Evolutionary conservation across 2,329 filamentous ascomycete species (phyloP).

Genomic region (Pestalotiopsis sp.): DNA sequence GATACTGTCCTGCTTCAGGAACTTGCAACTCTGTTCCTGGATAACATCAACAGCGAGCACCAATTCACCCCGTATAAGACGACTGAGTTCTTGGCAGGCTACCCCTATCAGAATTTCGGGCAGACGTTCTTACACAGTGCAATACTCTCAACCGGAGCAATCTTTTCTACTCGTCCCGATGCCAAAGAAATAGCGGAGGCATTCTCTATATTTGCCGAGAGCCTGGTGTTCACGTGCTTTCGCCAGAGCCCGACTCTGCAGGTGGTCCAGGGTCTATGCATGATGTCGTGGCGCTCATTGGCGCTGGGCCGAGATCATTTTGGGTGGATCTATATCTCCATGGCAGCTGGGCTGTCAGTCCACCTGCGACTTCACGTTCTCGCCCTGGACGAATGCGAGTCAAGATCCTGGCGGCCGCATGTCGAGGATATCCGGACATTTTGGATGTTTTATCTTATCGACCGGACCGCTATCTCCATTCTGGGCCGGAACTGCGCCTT

Average conservation of each 20-base stretch:
- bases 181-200: slow-evolving; percentile 13
- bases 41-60: slow-evolving; percentile 20
- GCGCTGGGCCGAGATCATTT: slow-evolving; percentile 20
- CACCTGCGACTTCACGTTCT: slow-evolving; percentile 19
- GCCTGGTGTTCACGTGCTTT: slow-evolving; percentile 18
- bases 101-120: slow-evolving; percentile 16
- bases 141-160: slow-evolving; percentile 16
- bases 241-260: slow-evolving; percentile 15
- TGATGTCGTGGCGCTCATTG: slow-evolving; percentile 20
- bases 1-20: slow-evolving; percentile 14
- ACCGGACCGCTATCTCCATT: slow-evolving; percentile 20
- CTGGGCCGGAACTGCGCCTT: slow-evolving; percentile 20
- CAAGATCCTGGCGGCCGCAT: slow-evolving; percentile 17
- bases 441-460: slow-evolving; percentile 23
- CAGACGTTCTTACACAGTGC: slow-evolving; percentile 19
- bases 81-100: slow-evolving; percentile 14
- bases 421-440: slow-evolving; percentile 19
- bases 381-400: slow-evolving; percentile 18
- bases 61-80: slow-evolving; percentile 19
- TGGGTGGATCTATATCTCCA: slow-evolving; percentile 21
- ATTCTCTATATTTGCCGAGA: slow-evolving; percentile 19
- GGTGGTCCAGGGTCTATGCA: slow-evolving; percentile 20
- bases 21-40: slow-evolving; percentile 16
- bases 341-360: slow-evolving; percentile 21
- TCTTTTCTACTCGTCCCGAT: slow-evolving; percentile 15